Evolutionary conservation across 768 basidiomycete species (phyloP).

Genomic region (Suillus subaureus): DNA sequence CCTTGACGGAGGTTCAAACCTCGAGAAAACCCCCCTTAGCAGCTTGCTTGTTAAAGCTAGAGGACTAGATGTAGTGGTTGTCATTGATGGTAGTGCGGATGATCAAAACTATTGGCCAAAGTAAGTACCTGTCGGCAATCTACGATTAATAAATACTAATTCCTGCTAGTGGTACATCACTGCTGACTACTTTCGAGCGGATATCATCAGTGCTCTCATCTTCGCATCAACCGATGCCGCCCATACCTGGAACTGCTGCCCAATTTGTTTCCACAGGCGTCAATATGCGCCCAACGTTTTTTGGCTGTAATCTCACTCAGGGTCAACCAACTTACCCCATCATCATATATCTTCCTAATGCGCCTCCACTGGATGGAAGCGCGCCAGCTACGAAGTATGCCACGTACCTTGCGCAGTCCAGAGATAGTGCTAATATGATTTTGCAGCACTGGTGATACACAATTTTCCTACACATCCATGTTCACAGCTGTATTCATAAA

Average conservation of each 20-base stretch:
- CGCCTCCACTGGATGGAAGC: slow-evolving; percentile 66
- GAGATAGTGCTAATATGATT: slow-evolving; percentile 11
- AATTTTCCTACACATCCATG: slow-evolving; percentile 57
- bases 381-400: slow-evolving; percentile 67
- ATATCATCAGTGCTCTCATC: slow-evolving; percentile 45
- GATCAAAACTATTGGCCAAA: slow-evolving; percentile 67
- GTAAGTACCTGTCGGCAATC: slow-evolving; percentile 36
- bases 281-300: slow-evolving; percentile 73
- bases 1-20: slow-evolving; percentile 72
- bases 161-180: slow-evolving; percentile 51
- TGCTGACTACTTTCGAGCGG: slow-evolving; percentile 46
- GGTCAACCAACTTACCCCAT: slow-evolving; percentile 61
- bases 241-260: slow-evolving; percentile 53
- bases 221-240: slow-evolving; percentile 65
- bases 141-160: slow-evolving; percentile 1
- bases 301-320: slow-evolving; percentile 66
- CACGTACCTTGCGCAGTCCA: slow-evolving; percentile 7
- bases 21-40: slow-evolving; percentile 70
- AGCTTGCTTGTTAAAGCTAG: slow-evolving; percentile 73
- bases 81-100: slow-evolving; percentile 69
- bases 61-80: slow-evolving; percentile 73
- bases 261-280: slow-evolving; percentile 63
- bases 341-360: slow-evolving; percentile 75
- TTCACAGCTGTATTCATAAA: slow-evolving; percentile 61
- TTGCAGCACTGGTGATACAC: slow-evolving; percentile 56